Conservation (phyloP, 2,329 filamentous ascomycete species). For the Capronia americana region DNA sequence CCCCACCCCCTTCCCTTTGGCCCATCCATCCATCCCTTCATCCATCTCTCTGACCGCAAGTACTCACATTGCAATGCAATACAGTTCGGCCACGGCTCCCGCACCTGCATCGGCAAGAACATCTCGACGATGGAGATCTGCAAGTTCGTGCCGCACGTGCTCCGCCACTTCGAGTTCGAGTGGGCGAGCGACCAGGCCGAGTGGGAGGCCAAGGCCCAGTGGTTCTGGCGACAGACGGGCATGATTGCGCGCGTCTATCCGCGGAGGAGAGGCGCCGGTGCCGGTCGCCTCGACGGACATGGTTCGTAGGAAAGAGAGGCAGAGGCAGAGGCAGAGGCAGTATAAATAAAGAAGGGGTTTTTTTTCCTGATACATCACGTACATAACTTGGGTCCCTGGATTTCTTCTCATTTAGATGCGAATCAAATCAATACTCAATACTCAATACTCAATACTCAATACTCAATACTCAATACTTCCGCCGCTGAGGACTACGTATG, state of each 20-base stretch:
- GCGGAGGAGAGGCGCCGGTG: not conserved
- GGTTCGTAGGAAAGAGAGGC: not conserved
- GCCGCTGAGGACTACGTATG: too few species aligned
- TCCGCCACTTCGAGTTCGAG: constrained; percentile 19
- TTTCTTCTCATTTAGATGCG: too few species aligned
- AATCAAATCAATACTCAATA: too few species aligned
- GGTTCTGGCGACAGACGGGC: not conserved
- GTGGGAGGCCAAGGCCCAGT: constrained; percentile 4
- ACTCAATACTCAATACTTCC: too few species aligned
- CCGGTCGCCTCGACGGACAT: too few species aligned
- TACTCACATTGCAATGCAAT: too few species aligned
- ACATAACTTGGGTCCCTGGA: too few species aligned
- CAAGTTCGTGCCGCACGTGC: constrained; percentile 30
- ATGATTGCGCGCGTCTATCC: constrained; percentile 3
- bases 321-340: too few species aligned
- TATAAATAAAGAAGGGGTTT: not conserved
- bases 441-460: too few species aligned
- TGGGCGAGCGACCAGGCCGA: not conserved
- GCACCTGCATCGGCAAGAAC: constrained; percentile 32
- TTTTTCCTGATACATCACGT: not conserved
- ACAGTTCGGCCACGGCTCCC: constrained; percentile 57
- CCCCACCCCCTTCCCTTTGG: too few species aligned
- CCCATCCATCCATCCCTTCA: too few species aligned
- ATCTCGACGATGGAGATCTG: constrained; percentile 30
- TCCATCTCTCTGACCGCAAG: not conserved